Evolutionary conservation across 352 stramenopile species (phyloP).

Genomic region (Lagenidium sp.): DNA sequence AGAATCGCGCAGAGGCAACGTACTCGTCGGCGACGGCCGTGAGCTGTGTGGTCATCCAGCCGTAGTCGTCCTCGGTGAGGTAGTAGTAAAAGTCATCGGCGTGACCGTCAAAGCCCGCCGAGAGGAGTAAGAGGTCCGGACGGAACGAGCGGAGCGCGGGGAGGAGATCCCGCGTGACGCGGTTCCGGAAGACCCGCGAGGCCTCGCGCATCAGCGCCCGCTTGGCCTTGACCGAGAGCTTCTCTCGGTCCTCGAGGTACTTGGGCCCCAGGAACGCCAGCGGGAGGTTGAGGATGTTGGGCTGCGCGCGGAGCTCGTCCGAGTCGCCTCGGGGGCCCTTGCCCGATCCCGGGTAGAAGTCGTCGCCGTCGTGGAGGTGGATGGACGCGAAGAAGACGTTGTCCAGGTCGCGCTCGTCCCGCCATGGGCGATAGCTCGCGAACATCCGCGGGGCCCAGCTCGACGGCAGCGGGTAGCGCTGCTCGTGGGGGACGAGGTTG

Average conservation of each 20-base stretch:
- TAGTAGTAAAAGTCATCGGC: constrained; percentile 65
- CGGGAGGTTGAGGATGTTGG: constrained; percentile 50
- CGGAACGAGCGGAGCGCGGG: constrained; percentile 34
- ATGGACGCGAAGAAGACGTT: constrained; percentile 65
- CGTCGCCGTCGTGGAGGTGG: constrained; percentile 49
- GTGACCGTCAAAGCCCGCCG: constrained; percentile 58
- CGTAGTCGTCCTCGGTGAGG: constrained; percentile 81
- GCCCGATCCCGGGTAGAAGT: constrained; percentile 57
- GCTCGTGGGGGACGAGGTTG: constrained; percentile 47
- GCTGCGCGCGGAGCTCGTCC: constrained; percentile 26
- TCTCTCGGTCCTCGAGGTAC: constrained; percentile 47
- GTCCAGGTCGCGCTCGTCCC: constrained; percentile 44
- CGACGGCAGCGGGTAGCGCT: constrained; percentile 51
- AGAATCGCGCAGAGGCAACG: constrained; percentile 1
- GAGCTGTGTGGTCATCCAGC: constrained; percentile 79
- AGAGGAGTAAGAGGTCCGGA: constrained; percentile 59
- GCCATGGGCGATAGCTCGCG: constrained; percentile 59
- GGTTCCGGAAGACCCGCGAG: constrained; percentile 33
- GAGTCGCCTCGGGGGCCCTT: constrained; percentile 35
- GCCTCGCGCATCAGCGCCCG: constrained; percentile 35
- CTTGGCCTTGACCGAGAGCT: constrained; percentile 45
- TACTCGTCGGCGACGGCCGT: constrained; percentile 89
- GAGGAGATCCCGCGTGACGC: constrained; percentile 30
- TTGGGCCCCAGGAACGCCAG: constrained; percentile 37
- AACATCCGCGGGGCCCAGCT: constrained; percentile 54